A percentile compares a stretch with the other conserved stretches of the same genome.
Evolutionary conservation across 768 basidiomycete species (phyloP).

Genomic region (Myochromella boudieri): DNA sequence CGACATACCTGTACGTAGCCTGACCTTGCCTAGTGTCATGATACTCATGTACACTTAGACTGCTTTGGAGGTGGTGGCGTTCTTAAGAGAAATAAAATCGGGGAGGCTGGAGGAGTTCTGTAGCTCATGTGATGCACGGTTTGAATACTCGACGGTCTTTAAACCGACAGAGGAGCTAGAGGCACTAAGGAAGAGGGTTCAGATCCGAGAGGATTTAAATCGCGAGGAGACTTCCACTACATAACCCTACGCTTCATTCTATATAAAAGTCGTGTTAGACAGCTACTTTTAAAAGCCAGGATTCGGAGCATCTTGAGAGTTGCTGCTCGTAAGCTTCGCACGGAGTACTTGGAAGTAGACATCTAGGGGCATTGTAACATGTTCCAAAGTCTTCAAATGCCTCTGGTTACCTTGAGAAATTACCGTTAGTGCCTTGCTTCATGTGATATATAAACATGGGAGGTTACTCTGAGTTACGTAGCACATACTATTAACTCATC

Average conservation of each 20-base stretch:
- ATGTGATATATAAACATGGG: too few relatives aligned
- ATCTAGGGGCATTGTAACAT: too few relatives aligned
- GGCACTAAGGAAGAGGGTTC: slow-evolving; percentile 30
- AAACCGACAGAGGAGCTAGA: slow-evolving; percentile 52
- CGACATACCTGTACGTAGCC: slow-evolving; percentile 42
- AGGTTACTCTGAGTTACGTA: too few relatives aligned
- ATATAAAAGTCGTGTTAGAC: too few relatives aligned
- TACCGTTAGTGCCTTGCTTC: too few relatives aligned
- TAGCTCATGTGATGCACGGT: slow-evolving; percentile 48
- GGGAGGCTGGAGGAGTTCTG: slow-evolving; percentile 62
- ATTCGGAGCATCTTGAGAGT: too few relatives aligned
- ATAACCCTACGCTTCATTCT: background rate
- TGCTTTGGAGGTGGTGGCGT: slow-evolving; percentile 45
- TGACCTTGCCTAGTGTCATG: background rate
- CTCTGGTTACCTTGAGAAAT: too few relatives aligned
- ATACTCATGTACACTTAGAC: slow-evolving; percentile 38
- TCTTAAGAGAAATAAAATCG: slow-evolving; percentile 52
- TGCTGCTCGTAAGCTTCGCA: too few relatives aligned
- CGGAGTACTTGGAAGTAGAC: too few relatives aligned
- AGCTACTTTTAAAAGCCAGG: too few relatives aligned
- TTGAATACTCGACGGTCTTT: slow-evolving; percentile 68
- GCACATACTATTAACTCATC: too few relatives aligned
- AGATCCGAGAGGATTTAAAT: slow-evolving; percentile 9
- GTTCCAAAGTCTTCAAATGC: too few relatives aligned
- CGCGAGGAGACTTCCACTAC: slow-evolving; percentile 8